Percentiles rank a stretch among this genome's conserved stretches.
Conservation (phyloP, 805 yeast species). For the Candida odintsovae region DNA sequence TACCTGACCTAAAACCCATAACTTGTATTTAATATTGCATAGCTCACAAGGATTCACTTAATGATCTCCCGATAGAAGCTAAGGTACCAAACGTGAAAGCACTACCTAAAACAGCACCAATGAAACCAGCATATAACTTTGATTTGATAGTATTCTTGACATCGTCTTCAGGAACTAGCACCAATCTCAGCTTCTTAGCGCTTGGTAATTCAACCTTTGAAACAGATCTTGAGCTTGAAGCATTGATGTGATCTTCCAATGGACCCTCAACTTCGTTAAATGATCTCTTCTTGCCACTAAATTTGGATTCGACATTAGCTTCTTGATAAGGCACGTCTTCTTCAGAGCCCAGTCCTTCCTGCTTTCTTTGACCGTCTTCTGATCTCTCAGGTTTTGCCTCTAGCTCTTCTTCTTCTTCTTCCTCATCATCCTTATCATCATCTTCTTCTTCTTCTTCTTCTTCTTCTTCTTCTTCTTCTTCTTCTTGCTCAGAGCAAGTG, state of each 20-base stretch:
- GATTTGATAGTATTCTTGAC: not conserved
- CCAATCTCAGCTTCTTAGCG: not conserved
- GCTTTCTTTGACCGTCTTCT: not conserved
- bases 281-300: not conserved
- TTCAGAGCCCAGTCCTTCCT: not conserved
- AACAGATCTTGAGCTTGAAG: not conserved
- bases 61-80: slow-evolving; percentile 6
- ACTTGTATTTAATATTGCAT: not conserved
- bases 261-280: not conserved
- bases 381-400: not conserved
- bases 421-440: not conserved
- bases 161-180: not conserved
- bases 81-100: slow-evolving; percentile 10
- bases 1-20: not conserved
- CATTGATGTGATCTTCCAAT: not conserved
- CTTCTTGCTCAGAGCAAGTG: not conserved
- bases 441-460: not conserved
- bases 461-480: not conserved
- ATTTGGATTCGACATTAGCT: not conserved
- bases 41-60: not conserved
- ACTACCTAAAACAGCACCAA: slow-evolving; percentile 9
- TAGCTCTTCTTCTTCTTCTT: not conserved
- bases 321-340: not conserved
- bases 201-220: not conserved
- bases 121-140: not conserved